Base-by-base conservation (phyloP, 345 rosid species). In the Erucastrum elatum region DNA sequence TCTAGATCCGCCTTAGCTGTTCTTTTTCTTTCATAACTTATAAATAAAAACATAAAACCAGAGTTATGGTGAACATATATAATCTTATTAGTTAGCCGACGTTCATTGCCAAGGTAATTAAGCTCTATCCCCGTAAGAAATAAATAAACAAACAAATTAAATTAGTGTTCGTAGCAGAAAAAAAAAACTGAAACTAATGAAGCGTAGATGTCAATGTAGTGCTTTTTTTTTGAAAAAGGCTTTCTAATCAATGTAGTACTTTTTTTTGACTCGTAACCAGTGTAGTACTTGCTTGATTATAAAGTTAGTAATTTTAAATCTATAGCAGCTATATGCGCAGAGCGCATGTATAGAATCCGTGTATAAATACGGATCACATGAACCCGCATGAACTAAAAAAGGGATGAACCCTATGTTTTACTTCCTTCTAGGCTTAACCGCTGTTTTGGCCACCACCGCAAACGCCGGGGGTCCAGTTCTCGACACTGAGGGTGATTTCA, bases 361-460 rank as follows among this genome's bases (percentile, higher is more conserved):
- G 49, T 41, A 41, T 41, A 41, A 41, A 41, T 41, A 41, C 49
- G 13, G 49, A 41, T 41, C 49, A 41, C 49, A 41, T 41, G 49
- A 37, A 41, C 49, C 10, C 49, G 49, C 49, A 41, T 41, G 2
- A 41, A 41, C 49, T 41, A 13, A 41, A 41, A 37, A 11, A 41
- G 49, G 49, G 49, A 74, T 74, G 77, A 74, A 49, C 8, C 77
- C 49, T 7, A 64, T 30, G 62, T 13, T 49, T 49, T 64, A 74
- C 62, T 64, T 74, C 70, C 13, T 64, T 6, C 21, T 74, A 46
- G 70, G 51, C 44, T 46, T 74, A 2, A 46, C 70, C 5, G 8
- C 34, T 15, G 15, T 51, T 49, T 12, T 74, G 1, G 62, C 70
- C 8, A 34, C 64, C 8, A 51, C 41, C 33, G 2, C n/a, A 30